Conservation (phyloP, 1,284 basidiomycete genomes). For the Trichosporon faecale region DNA sequence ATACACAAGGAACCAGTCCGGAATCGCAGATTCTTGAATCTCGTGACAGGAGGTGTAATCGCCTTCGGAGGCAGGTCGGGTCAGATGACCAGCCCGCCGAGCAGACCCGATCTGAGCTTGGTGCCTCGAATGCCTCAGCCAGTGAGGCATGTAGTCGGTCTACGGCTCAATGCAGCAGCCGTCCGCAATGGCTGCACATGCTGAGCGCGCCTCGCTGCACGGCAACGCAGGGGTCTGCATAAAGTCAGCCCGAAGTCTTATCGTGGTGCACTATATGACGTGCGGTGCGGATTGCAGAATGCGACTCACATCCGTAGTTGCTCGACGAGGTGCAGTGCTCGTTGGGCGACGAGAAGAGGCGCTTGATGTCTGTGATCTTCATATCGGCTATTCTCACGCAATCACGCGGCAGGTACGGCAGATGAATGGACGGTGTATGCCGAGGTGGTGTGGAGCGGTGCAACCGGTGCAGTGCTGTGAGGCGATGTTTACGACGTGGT, state of each 20-base stretch:
- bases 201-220: conserved; percentile 5
- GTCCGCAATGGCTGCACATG: conserved; percentile 6
- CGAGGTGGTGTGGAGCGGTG: conserved; percentile 2
- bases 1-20: conserved; percentile 9
- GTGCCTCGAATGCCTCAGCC: conserved; percentile 1
- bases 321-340: conserved; percentile 7
- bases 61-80: background rate
- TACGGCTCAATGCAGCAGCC: background rate
- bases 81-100: conserved; percentile 3
- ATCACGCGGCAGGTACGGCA: background rate
- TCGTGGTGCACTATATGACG: background rate
- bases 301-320: conserved; percentile 5
- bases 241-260: background rate
- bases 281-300: background rate
- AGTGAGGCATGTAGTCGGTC: background rate
- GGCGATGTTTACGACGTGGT: background rate
- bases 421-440: background rate
- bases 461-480: background rate
- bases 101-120: background rate
- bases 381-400: background rate
- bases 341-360: conserved; percentile 3
- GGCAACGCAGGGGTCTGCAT: conserved; percentile 1
- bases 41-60: background rate
- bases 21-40: conserved; percentile 9
- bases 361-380: conserved; percentile 5